Percentiles rank a stretch among this genome's conserved stretches.
These are phyloP conservation scores for Globisporangium abappressorium DNA, from an alignment of 352 stramenopile species.

Conservation along the genomic window DNA sequence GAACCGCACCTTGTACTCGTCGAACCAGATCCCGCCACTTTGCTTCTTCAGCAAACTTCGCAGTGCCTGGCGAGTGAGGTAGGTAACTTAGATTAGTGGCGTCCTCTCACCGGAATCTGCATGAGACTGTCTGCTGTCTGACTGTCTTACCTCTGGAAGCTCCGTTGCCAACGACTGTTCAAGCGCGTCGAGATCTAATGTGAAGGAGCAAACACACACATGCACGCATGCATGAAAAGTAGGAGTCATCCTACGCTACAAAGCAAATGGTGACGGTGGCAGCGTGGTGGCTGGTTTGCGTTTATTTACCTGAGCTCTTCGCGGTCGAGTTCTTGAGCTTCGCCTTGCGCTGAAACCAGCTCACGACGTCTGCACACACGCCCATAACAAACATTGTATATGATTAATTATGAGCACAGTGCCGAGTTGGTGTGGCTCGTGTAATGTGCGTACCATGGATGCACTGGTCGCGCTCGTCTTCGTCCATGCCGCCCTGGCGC, in stretches of 20 bases:
- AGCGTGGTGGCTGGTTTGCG: not conserved
- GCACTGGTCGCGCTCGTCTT: constrained; percentile 76
- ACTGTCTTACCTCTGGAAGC: constrained; percentile 43
- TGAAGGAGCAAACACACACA: not conserved
- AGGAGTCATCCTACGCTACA: not conserved
- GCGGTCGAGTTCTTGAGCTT: constrained; percentile 44
- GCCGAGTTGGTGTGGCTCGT: not conserved
- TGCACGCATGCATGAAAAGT: no score
- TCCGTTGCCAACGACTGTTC: constrained; percentile 63
- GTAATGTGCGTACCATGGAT: constrained; percentile 47
- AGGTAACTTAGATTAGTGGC: not conserved
- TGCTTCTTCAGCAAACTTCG: constrained; percentile 69
- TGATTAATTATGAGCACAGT: not conserved
- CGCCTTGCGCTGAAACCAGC: constrained; percentile 81
- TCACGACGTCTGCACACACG: constrained; percentile 58
- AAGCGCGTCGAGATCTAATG: constrained; percentile 63
- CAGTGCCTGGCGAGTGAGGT: constrained; percentile 30
- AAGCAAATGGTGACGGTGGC: not conserved
- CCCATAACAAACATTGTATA: not conserved
- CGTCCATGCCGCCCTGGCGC: constrained; percentile 74
- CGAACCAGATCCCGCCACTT: constrained; percentile 80
- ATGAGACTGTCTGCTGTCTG: not conserved
- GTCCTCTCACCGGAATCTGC: not conserved
- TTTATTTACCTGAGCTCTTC: constrained; percentile 38
- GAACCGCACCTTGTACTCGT: constrained; percentile 65